These are phyloP conservation scores for Zymoseptoria brevis DNA, from an alignment of 2,329 filamentous ascomycete species.

Conservation along the genomic window DNA sequence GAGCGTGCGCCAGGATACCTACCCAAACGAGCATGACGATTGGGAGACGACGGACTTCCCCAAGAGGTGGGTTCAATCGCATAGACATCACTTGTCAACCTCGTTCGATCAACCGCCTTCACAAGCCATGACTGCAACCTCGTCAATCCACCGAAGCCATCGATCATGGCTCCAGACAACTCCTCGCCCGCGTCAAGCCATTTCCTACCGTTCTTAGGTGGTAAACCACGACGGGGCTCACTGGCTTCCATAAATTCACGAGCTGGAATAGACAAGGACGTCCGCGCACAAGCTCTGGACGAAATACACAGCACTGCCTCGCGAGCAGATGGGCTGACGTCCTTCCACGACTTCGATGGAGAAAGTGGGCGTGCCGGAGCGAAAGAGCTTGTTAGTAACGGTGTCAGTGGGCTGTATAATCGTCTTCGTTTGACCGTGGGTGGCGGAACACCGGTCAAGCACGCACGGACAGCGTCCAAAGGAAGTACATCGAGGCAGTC, in stretches of 20 bases:
- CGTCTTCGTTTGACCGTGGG: constrained; percentile 52
- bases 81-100: background rate
- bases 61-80: background rate
- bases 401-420: constrained; percentile 77
- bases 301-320: constrained; percentile 86
- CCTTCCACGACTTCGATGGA: constrained; percentile 90
- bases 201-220: constrained; percentile 25
- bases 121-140: background rate
- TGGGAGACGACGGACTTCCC: background rate
- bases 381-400: constrained; percentile 31
- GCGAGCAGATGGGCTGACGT: constrained; percentile 74
- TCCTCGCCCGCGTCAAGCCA: constrained; percentile 23
- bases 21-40: background rate
- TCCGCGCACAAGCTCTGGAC: constrained; percentile 69
- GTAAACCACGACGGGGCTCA: constrained; percentile 31
- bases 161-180: constrained; percentile 22
- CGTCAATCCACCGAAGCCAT: background rate
- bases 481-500: constrained; percentile 18
- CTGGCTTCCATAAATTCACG: constrained; percentile 33
- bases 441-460: constrained; percentile 17
- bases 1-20: background rate
- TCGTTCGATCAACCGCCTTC: background rate
- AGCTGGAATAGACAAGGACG: constrained; percentile 56
- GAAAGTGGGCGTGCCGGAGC: constrained; percentile 39
- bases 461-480: background rate